These are phyloP conservation scores for Ceratocystis ficicola DNA, from an alignment of 2,329 filamentous ascomycete genomes.

Conservation along the genomic window DNA sequence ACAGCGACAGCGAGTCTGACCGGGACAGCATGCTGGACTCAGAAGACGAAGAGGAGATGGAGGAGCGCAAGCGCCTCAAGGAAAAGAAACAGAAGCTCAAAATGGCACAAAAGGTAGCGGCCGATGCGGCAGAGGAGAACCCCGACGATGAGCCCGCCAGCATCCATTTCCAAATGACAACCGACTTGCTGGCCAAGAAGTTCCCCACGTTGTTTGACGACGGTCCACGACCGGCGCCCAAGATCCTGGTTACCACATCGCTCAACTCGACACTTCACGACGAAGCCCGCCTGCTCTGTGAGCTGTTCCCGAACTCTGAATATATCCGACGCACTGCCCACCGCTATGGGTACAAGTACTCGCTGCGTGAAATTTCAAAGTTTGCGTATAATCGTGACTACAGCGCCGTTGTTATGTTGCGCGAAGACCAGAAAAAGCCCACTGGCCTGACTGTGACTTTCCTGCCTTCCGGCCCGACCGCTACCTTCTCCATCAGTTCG, in stretches of 20 bases:
- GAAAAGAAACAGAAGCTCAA: constrained; percentile 27
- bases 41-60: constrained; percentile 39
- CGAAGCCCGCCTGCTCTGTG: constrained; percentile 65
- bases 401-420: constrained; percentile 71
- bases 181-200: constrained; percentile 42
- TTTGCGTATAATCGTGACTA: constrained; percentile 75
- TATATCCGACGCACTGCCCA: constrained; percentile 82
- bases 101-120: constrained; percentile 25
- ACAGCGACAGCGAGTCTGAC: constrained; percentile 41
- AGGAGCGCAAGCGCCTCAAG: constrained; percentile 35
- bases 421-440: constrained; percentile 79
- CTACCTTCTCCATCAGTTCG: constrained; percentile 82
- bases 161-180: constrained; percentile 22
- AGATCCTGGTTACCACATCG: constrained; percentile 83
- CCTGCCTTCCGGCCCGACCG: constrained; percentile 73
- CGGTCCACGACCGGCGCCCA: constrained; percentile 51
- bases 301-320: constrained; percentile 71
- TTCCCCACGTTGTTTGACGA: constrained; percentile 52
- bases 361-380: constrained; percentile 73
- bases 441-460: constrained; percentile 74
- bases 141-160: constrained; percentile 36
- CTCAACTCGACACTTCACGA: constrained; percentile 80
- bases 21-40: constrained; percentile 74
- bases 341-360: constrained; percentile 80
- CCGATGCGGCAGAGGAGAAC: constrained; percentile 48